A percentile compares a stretch with the other conserved stretches of the same genome.
Evolutionary conservation across 768 basidiomycete species (phyloP).

Genomic region (Phylloporus scabripes): DNA sequence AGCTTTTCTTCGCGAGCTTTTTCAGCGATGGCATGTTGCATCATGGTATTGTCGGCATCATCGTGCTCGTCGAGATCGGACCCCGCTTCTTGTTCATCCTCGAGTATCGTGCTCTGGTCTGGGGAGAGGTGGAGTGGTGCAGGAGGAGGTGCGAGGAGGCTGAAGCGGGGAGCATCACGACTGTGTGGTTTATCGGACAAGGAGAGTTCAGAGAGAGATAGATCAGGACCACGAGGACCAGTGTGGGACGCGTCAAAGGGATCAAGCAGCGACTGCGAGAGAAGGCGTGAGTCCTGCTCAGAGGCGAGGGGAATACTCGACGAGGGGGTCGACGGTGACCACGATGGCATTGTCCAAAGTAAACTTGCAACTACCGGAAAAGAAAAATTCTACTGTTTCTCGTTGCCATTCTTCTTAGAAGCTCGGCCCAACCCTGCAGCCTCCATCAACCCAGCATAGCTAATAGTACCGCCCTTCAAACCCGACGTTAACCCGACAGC

Average conservation of each 20-base stretch:
- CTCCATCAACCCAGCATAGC: constrained; percentile 19
- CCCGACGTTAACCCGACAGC: constrained; percentile 19
- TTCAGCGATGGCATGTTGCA: constrained; percentile 21
- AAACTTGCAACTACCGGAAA: background rate
- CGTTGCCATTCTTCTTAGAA: constrained; percentile 8
- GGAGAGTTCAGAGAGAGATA: constrained; percentile 55
- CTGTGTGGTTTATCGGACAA: constrained; percentile 31
- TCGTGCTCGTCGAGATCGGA: constrained; percentile 9
- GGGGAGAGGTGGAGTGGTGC: constrained; percentile 11
- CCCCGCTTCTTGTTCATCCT: constrained; percentile 15
- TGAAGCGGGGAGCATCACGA: constrained; percentile 31
- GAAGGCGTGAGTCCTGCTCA: constrained; percentile 35
- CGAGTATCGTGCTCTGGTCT: constrained; percentile 23
- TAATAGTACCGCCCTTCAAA: constrained; percentile 13
- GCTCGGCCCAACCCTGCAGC: constrained; percentile 12
- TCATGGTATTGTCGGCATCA: constrained; percentile 22
- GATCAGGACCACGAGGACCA: constrained; percentile 43
- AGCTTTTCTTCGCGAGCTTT: constrained; percentile 64
- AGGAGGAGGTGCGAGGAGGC: constrained; percentile 29
- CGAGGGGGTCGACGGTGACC: constrained; percentile 29
- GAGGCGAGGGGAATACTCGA: constrained; percentile 21
- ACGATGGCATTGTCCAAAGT: constrained; percentile 21
- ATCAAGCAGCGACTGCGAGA: constrained; percentile 43
- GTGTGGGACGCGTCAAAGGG: constrained; percentile 31
- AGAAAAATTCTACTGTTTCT: constrained; percentile 8